Conservation (phyloP, 345 rosid genomes). For the Cardamine occulta region DNA sequence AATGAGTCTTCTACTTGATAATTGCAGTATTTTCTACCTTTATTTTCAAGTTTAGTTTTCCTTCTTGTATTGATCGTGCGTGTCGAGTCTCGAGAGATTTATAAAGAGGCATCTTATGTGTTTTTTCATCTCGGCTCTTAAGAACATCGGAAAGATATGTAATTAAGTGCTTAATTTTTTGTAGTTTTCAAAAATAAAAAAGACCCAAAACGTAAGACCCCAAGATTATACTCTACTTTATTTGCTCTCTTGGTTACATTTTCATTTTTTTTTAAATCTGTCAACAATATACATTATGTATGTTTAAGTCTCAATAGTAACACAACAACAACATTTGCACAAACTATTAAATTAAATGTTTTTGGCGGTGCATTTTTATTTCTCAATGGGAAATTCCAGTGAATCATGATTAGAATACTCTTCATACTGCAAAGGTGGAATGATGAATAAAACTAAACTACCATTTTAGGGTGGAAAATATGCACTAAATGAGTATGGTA, state of each 20-base stretch:
- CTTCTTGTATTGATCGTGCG: slow-evolving; percentile 23
- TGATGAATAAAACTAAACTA: no score
- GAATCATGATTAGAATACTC: no score
- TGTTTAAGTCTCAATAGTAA: background rate
- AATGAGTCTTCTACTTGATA: slow-evolving; percentile 13
- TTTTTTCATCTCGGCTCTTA: slow-evolving; percentile 11
- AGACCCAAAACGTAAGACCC: slow-evolving; percentile 10
- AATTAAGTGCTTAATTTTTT: slow-evolving; percentile 14
- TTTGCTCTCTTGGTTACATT: background rate
- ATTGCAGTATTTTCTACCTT: slow-evolving; percentile 13
- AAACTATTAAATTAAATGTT: no score
- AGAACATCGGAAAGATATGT: background rate
- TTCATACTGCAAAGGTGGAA: no score
- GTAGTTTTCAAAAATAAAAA: slow-evolving; percentile 18
- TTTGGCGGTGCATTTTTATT: no score
- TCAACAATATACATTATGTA: background rate
- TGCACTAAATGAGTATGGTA: no score
- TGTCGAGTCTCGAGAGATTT: slow-evolving; percentile 22
- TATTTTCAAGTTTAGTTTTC: slow-evolving; percentile 33
- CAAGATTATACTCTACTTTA: background rate
- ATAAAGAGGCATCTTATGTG: slow-evolving; percentile 19
- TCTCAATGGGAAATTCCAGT: no score
- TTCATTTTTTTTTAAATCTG: no score
- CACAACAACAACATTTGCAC: background rate
- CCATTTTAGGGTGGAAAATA: no score